Percentiles rank a stretch among this genome's conserved stretches.
Conservation (phyloP, 768 basidiomycete species). For the Rossbeevera mucosa region DNA sequence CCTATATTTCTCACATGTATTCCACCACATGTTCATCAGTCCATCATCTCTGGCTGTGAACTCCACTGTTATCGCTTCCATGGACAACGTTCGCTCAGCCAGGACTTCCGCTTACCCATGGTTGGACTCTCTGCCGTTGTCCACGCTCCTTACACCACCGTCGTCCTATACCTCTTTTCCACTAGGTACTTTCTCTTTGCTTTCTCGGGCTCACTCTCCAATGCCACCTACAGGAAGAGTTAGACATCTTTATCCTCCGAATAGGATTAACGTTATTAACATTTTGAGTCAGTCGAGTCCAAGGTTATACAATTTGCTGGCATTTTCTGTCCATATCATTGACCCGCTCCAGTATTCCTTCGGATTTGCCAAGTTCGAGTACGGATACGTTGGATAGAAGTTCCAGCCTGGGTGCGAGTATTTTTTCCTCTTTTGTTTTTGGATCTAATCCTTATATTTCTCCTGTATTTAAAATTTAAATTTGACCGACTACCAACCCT, state of each 20-base stretch:
- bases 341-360: constrained; percentile 5
- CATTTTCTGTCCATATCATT: neutral
- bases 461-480: neutral
- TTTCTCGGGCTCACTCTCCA: neutral
- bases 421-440: constrained; percentile 3
- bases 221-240: no score
- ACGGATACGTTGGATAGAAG: constrained; percentile 6
- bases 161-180: neutral
- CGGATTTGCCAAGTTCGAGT: neutral
- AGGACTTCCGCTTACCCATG: constrained; percentile 6
- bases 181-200: neutral
- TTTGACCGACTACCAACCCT: neutral
- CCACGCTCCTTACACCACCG: constrained; percentile 11
- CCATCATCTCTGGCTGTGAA: constrained; percentile 19
- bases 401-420: constrained; percentile 20
- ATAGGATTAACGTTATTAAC: neutral
- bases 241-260: no score
- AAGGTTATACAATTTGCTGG: constrained; percentile 9
- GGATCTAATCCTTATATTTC: constrained; percentile 19
- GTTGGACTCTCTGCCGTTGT: constrained; percentile 16
- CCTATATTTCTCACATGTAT: constrained; percentile 26
- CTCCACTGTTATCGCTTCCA: constrained; percentile 8
- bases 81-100: constrained; percentile 5
- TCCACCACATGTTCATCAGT: constrained; percentile 25
- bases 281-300: neutral